Percentiles rank a stretch among this genome's conserved stretches.
Evolutionary conservation across 768 basidiomycete genomes (phyloP).

Genomic region (Leccinum obscurum): DNA sequence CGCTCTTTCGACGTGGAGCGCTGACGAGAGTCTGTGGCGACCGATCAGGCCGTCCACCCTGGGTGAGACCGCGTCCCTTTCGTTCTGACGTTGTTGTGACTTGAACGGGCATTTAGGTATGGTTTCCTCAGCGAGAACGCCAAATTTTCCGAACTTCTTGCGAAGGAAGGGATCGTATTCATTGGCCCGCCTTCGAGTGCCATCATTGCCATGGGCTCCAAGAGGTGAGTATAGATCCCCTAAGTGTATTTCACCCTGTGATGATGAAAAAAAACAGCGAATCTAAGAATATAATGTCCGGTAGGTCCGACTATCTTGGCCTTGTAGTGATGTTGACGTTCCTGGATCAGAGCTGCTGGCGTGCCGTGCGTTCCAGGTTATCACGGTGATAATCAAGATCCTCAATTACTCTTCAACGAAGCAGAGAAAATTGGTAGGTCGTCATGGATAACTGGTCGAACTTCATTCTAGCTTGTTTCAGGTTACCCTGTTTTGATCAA

Average conservation of each 20-base stretch:
- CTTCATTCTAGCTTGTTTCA: slow-evolving; percentile 21
- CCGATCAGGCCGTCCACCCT: slow-evolving; percentile 80
- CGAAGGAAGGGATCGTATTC: slow-evolving; percentile 81
- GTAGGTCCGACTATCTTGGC: slow-evolving; percentile 38
- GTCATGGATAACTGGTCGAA: not conserved
- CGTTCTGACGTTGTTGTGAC: not conserved
- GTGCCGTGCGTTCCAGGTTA: slow-evolving; percentile 96
- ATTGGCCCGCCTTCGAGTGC: slow-evolving; percentile 89
- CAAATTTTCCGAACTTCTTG: slow-evolving; percentile 69
- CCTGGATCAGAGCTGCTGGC: slow-evolving; percentile 60
- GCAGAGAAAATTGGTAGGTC: slow-evolving; percentile 66
- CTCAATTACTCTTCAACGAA: slow-evolving; percentile 62
- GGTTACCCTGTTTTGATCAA: slow-evolving; percentile 94
- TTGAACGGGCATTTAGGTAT: slow-evolving; percentile 47
- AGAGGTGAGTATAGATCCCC: slow-evolving; percentile 56
- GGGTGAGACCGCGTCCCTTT: slow-evolving; percentile 49
- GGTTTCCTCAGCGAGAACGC: slow-evolving; percentile 95
- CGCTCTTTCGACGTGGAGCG: not conserved
- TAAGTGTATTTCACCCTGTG: not conserved
- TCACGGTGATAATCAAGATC: slow-evolving; percentile 81
- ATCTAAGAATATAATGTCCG: slow-evolving; percentile 93
- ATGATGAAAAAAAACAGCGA: slow-evolving; percentile 49
- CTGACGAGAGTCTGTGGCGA: not conserved
- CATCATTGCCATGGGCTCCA: slow-evolving; percentile 93
- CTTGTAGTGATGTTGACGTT: slow-evolving; percentile 4